phyloP scores from a whole-genome alignment of 1,139 yeast species.

The Torulaspora globosa region DNA sequence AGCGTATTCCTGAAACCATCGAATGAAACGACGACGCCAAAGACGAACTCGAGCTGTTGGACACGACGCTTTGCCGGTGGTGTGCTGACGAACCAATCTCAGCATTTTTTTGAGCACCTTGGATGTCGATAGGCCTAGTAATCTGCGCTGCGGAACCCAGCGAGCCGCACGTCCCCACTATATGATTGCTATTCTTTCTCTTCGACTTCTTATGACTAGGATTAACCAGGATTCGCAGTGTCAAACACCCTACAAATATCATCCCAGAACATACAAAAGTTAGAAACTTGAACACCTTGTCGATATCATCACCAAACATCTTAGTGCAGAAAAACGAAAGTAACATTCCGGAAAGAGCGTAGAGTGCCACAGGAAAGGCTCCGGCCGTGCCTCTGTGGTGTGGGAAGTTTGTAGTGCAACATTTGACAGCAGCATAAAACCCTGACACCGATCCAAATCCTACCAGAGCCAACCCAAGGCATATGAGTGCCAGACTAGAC shows the following conservation, averaged over 20 bases:
- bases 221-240: slow-evolving; percentile 24
- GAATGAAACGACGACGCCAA: slow-evolving; percentile 15
- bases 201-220: slow-evolving; percentile 4
- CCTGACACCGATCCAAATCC: slow-evolving; percentile 66
- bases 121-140: slow-evolving; percentile 6
- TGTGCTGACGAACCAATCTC: slow-evolving; percentile 5
- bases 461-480: slow-evolving; percentile 48
- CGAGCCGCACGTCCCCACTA: not conserved
- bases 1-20: slow-evolving; percentile 11
- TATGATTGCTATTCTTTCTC: slow-evolving; percentile 1
- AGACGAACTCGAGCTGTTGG: slow-evolving; percentile 13
- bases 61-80: slow-evolving; percentile 6
- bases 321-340: slow-evolving; percentile 44
- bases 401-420: slow-evolving; percentile 68
- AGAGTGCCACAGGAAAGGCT: slow-evolving; percentile 56
- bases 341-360: slow-evolving; percentile 46
- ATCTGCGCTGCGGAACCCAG: not conserved
- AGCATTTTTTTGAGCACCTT: not conserved
- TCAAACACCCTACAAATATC: slow-evolving; percentile 36
- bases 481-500: slow-evolving; percentile 39
- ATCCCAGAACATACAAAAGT: slow-evolving; percentile 32
- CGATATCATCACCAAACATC: slow-evolving; percentile 45
- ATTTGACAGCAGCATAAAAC: slow-evolving; percentile 63
- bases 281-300: slow-evolving; percentile 38
- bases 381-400: slow-evolving; percentile 66